Base-by-base conservation (phyloP, 2,329 filamentous ascomycete genomes). In the Passalora sequoiae region DNA sequence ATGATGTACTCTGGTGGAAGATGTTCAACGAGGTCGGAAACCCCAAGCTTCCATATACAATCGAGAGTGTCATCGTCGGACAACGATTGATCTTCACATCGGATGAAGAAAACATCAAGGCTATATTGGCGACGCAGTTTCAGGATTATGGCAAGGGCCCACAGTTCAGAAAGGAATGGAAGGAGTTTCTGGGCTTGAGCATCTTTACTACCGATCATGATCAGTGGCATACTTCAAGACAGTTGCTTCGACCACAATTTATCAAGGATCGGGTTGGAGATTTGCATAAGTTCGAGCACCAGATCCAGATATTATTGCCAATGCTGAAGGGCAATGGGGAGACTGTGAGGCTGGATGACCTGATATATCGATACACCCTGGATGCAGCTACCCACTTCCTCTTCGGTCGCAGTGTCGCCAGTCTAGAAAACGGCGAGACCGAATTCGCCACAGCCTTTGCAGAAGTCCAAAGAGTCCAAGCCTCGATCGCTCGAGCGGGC, bases 71-170 rank as follows among this genome's bases (percentile, higher is more conserved):
- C 1, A 56, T 80, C 5, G 57, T 78, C 1, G 73, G 75, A 36
- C 62, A 68, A 36, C 78, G 85, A n/a, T 64, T 83, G 16, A 64
- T 94, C 46, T 75, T 92, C 59, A 95, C 89, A 0, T 77, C 78
- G 4, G 88, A 95, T 54, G 84, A 85, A 0, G 87, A 94, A 59
- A 95, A 95, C 61, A 84, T 94, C 69, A 94, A 95, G 65, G 86
- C 89, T 4, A 75, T 96, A 16, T 72, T 96, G n/a, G 86, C 89
- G 0, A 84, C 83, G 1, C 87, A 95, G 60, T 96, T 96, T 60
- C 68, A 69, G 29, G 86, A 94, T 60, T 96, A 82, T 60, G 89
- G 89, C 56, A 89, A 95, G 62, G 88, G 89, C 5, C 67, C 80
- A 49, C 66, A 72, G 16, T 94, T 94, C 67, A 83, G 89, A 56